Evolutionary conservation across 2,329 filamentous ascomycete genomes (phyloP).

Genomic region (Onygena corvina): DNA sequence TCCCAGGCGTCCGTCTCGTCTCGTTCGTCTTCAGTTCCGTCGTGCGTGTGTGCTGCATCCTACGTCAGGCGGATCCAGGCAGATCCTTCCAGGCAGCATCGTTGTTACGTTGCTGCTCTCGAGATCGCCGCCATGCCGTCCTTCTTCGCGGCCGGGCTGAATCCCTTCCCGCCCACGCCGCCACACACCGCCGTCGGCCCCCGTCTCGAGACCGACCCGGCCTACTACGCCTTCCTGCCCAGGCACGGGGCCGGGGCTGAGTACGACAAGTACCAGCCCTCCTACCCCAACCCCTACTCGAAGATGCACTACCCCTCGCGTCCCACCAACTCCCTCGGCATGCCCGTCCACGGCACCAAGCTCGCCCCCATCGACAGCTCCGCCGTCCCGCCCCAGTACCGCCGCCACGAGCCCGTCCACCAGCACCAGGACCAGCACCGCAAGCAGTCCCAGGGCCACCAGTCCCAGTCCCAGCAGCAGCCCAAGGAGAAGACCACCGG

Average conservation of each 20-base stretch:
- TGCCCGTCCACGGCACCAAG: conserved; percentile 33
- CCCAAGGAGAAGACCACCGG: conserved; percentile 57
- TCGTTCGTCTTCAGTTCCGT: conserved; percentile 18
- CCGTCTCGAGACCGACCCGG: conserved; percentile 29
- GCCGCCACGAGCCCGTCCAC: conserved; percentile 25
- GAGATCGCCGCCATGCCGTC: conserved; percentile 32
- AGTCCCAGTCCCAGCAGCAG: conserved; percentile 16
- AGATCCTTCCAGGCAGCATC: conserved; percentile 10
- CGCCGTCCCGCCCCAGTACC: conserved; percentile 32
- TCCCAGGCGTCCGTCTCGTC: conserved; percentile 14
- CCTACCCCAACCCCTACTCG: conserved; percentile 16
- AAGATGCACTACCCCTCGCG: conserved; percentile 26
- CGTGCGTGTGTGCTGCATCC: too few species aligned
- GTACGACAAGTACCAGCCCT: conserved; percentile 36
- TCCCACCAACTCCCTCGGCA: conserved; percentile 27
- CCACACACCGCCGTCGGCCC: conserved; percentile 29
- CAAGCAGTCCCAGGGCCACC: conserved; percentile 14
- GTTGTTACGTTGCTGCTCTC: conserved; percentile 19
- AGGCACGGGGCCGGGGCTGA: conserved; percentile 36
- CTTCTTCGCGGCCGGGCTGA: conserved; percentile 31
- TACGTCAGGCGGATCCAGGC: too few species aligned
- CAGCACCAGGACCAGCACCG: conserved; percentile 16
- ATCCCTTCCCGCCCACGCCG: conserved; percentile 33
- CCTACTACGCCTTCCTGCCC: conserved; percentile 33
- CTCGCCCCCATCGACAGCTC: conserved; percentile 32